Base-by-base conservation (phyloP, 768 basidiomycete genomes). In the Termitomyces sp. region DNA sequence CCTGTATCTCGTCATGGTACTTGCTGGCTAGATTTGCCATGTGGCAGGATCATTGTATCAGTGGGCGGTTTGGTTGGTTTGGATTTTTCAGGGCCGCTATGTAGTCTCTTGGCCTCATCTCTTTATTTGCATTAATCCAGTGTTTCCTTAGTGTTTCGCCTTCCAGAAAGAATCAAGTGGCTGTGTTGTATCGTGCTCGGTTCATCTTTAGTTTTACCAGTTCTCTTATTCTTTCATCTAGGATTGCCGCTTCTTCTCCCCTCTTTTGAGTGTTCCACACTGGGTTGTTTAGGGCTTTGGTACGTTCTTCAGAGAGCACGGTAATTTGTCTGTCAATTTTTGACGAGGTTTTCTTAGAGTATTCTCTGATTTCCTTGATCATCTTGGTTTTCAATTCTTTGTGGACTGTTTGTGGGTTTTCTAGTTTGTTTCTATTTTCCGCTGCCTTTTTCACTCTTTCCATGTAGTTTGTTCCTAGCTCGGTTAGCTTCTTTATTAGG, bases 31-130 rank as follows among this genome's bases (percentile, higher is more conserved):
- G 16, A 4, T 41, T 8, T 6, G 39, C 18, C 39, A 41, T 41
- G 2, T 0, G 1, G 7, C 18, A 5, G 6, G 16, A 18, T n/a
- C 7, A 8, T 18, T 16, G 18, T 8, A 3, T 7, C 7, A 41
- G 39, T 1, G 18, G 39, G 18, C 7, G 0, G 6, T 8, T 1
- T 7, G 0, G 1, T 0, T 6, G 7, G 4, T 18, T 2, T 1
- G 5, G 16, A 0, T 41, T 3, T 12, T 41, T 18, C 3, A 41
- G 18, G 0, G 39, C 39, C 0, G 4, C 3, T 18, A 41, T 41
- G 0, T 18, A 1, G 39, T 41, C 18, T 41, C 39, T 41, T 1
- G 39, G 39, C 6, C 6, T 18, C 0, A 0, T 0, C 0, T 41
- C 18, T 2, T 18, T 18, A 7, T 41, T 41, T 0, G 18, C 39